Conservation (phyloP, 257 asterid species). For the Petunia axillaris region DNA sequence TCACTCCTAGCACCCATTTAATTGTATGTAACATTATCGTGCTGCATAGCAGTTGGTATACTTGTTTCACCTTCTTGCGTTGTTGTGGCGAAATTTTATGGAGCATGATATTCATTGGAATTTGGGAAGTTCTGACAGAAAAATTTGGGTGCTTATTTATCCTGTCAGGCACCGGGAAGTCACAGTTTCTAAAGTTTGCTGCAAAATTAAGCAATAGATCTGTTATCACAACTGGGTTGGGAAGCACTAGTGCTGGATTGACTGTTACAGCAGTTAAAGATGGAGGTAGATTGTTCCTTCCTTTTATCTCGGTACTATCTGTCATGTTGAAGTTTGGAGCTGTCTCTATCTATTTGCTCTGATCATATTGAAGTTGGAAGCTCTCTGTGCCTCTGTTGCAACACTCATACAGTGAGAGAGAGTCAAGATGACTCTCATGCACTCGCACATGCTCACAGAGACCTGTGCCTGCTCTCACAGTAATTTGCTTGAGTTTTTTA, state of each 20-base stretch:
- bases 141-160: constrained; percentile 27
- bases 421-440: not conserved
- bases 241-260: constrained; percentile 99
- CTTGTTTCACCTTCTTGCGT: not conserved
- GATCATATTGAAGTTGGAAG: not conserved
- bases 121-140: constrained; percentile 28
- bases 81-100: constrained; percentile 3
- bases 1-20: not conserved
- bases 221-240: constrained; percentile 94
- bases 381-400: not conserved
- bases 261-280: constrained; percentile 99
- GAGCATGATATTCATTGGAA: not conserved
- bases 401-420: not conserved
- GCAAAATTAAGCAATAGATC: constrained; percentile 96
- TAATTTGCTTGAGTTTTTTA: constrained; percentile 3
- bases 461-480: not conserved
- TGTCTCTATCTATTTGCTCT: constrained; percentile 15
- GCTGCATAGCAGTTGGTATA: constrained; percentile 9
- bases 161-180: constrained; percentile 88
- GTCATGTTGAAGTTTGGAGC: not conserved
- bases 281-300: constrained; percentile 65
- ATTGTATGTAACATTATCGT: not conserved
- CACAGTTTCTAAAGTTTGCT: constrained; percentile 94
- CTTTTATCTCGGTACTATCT: not conserved
- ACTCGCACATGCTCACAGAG: not conserved